Evolutionary conservation across 176 grass and related monocot species (phyloP).

Genomic region (Bromus sterilis): DNA sequence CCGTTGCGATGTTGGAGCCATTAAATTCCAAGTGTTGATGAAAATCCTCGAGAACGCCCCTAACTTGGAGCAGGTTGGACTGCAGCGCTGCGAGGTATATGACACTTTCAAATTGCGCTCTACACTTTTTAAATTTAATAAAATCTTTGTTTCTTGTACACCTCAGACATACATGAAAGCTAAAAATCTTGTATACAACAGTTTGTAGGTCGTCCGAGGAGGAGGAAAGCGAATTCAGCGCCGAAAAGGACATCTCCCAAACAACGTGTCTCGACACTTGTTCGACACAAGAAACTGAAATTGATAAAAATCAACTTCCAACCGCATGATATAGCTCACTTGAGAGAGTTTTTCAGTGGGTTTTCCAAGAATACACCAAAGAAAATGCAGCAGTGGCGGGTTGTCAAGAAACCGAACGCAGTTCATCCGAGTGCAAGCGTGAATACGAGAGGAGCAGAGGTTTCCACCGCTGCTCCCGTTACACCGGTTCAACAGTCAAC

Average conservation of each 20-base stretch:
- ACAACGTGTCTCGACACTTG: not conserved
- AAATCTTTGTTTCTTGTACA: not conserved
- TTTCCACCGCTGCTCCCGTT: not conserved
- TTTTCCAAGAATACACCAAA: not conserved
- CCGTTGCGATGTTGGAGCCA: slow-evolving; percentile 9
- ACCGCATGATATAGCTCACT: not conserved
- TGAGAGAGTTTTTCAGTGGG: not conserved
- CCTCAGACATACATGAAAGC: not conserved
- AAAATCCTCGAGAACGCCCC: not conserved
- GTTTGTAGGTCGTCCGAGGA: not conserved
- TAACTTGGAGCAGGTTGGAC: not conserved
- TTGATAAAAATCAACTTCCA: slow-evolving; percentile 2
- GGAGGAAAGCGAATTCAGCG: not conserved
- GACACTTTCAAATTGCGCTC: not conserved
- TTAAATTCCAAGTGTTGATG: not conserved
- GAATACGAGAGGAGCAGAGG: not conserved
- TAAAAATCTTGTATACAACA: not conserved
- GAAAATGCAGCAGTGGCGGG: not conserved
- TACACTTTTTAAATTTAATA: no score
- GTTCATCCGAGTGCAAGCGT: not conserved
- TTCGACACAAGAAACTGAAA: not conserved
- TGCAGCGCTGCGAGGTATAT: slow-evolving; percentile 13
- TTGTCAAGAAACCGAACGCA: not conserved
- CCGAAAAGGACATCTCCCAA: not conserved
- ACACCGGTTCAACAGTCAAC: not conserved